A percentile compares a stretch with the other conserved stretches of the same genome.
phyloP scores from a whole-genome alignment of 2,329 filamentous ascomycete genomes.

The Fusarium albidum region DNA sequence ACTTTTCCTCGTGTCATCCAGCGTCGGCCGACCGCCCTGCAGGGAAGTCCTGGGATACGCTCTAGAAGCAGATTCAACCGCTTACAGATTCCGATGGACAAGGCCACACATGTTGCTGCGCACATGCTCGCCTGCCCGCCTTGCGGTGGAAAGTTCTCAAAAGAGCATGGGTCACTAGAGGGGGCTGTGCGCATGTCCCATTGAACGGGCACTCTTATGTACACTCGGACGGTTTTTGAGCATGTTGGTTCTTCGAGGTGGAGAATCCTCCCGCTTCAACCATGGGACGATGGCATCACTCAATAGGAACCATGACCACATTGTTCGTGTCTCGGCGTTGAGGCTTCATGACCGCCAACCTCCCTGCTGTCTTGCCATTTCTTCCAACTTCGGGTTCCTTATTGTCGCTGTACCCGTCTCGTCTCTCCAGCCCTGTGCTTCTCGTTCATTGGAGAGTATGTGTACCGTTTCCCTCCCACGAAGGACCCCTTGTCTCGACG shows the following conservation, averaged over 20 bases:
- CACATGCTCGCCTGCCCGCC: not conserved
- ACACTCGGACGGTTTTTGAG: conserved; percentile 18
- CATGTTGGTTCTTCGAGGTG: conserved; percentile 31
- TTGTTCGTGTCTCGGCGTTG: conserved; percentile 10
- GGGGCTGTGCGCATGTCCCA: conserved; percentile 27
- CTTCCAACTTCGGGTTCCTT: too few relatives aligned
- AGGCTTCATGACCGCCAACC: not conserved
- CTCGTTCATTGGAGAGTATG: not conserved
- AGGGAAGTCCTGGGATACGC: conserved; percentile 9
- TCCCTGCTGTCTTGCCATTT: too few relatives aligned
- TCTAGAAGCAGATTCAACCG: conserved; percentile 1
- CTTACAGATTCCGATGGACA: conserved; percentile 3
- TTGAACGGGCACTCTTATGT: conserved; percentile 1
- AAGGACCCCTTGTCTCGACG: conserved; percentile 22
- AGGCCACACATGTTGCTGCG: not conserved
- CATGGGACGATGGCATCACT: conserved; percentile 30
- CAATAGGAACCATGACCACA: conserved; percentile 17
- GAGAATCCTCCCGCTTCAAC: conserved; percentile 15
- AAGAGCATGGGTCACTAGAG: conserved; percentile 23
- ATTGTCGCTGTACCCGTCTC: conserved; percentile 5
- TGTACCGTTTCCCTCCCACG: not conserved
- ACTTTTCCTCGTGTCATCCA: conserved; percentile 4
- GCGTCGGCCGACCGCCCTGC: conserved; percentile 1
- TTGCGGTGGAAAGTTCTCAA: conserved; percentile 5
- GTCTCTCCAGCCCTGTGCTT: conserved; percentile 7